Base-by-base conservation (phyloP, 208 protist genomes). In the Trypanosoma boissoni region DNA sequence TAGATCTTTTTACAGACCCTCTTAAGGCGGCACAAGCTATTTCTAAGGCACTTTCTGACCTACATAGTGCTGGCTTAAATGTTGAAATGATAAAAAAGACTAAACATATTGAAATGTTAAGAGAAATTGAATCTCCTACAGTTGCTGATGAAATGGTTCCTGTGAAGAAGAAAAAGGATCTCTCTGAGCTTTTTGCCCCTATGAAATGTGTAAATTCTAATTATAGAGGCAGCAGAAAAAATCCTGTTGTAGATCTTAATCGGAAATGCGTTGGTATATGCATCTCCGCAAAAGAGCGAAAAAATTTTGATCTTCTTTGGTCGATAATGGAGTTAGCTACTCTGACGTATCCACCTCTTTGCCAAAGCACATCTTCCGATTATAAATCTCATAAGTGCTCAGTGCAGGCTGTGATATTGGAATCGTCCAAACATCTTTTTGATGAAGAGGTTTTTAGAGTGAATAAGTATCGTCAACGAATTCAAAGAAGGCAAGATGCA, bases 371-470 rank as follows among this genome's bases (percentile, higher is more conserved):
- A 63, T 64, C 71, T 0, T 20, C 54, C 32, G 67, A 72, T 7
- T 73, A 58, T 29, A 64, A 34, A 9, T 83, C 76, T 52, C 83
- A 88, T 72, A 74, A 73, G 46, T 78, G 73, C 29, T 78, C 75
- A 21, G 73, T 92, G 32, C 88, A 95, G 55, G 88, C 83, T 8
- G 73, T 92, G 27, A 78, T 95, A 21, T 52, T 95, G 7, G 85
- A 95, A 59, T 85, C 88, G 10, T 95, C 88, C 9, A 95, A 95
- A 45, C 85, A 95, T 54, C 66, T 95, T 10, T 95, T 92, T 73
- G 78, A 95, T 67, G 88, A 92, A 58, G 88, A 95, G 42, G 72
- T 72, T 8, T 95, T 91, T 62, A 76, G 85, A n/a, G 50, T 74
- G 20, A 88, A 81, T 36, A 53, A 58, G 1, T 50, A 27, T n/a